Evolutionary conservation across 1,284 basidiomycete species (phyloP).

Genomic region (Sanghuangporus sanghuang): DNA sequence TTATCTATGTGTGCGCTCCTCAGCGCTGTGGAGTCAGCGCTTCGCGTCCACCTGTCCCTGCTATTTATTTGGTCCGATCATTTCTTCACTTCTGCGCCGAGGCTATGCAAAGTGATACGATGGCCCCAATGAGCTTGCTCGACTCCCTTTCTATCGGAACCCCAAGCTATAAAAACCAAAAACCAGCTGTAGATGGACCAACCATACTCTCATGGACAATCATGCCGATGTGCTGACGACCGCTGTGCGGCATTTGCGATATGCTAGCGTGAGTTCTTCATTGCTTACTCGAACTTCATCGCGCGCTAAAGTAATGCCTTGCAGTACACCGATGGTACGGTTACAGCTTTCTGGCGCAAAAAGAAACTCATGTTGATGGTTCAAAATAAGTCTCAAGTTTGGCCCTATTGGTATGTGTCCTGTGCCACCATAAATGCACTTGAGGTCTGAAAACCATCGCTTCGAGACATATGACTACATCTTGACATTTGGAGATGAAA

Average conservation of each 20-base stretch:
- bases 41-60: too few relatives aligned
- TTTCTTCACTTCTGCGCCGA: too few relatives aligned
- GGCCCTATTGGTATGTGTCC: neutral
- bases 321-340: neutral
- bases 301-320: neutral
- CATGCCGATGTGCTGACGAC: neutral
- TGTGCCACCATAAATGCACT: neutral
- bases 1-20: too few relatives aligned
- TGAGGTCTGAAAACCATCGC: neutral
- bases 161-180: too few relatives aligned
- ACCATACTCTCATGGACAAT: neutral
- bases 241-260: neutral
- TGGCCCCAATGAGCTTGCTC: too few relatives aligned
- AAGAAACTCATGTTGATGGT: neutral
- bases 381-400: neutral
- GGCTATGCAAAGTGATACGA: too few relatives aligned
- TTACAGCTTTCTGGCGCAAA: neutral
- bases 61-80: too few relatives aligned
- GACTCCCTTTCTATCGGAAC: too few relatives aligned
- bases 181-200: too few relatives aligned
- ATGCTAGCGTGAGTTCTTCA: neutral
- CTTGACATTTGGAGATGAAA: conserved; percentile 4
- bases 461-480: conserved; percentile 3
- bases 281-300: neutral
- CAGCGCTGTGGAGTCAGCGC: too few relatives aligned